phyloP scores from a whole-genome alignment of 2,329 filamentous ascomycete genomes.

The Dothideomycetes sp. region DNA sequence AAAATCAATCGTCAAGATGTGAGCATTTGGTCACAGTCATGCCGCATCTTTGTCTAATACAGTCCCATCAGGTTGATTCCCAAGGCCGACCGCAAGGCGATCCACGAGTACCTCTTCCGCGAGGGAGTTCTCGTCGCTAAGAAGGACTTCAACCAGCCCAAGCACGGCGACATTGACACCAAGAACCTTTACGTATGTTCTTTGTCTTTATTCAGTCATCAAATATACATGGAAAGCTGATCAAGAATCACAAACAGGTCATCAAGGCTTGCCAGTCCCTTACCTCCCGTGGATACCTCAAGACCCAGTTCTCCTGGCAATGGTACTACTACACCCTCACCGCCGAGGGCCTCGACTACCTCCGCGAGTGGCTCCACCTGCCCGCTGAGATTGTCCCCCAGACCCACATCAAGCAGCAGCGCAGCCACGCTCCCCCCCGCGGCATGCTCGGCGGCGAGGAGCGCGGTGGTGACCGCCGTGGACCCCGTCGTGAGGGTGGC shows the following conservation, averaged over 20 bases:
- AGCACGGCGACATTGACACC: slow-evolving; percentile 97
- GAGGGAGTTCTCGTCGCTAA: slow-evolving; percentile 84
- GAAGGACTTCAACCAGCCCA: slow-evolving; percentile 98
- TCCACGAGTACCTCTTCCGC: slow-evolving; percentile 97
- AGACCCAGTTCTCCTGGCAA: slow-evolving; percentile 99
- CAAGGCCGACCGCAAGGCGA: slow-evolving; percentile 99
- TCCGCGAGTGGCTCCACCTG: slow-evolving; percentile 99
- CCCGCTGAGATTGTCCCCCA: slow-evolving; percentile 98
- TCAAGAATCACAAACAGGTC: slow-evolving; percentile 47
- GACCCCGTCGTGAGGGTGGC: slow-evolving; percentile 68
- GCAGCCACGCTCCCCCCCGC: slow-evolving; percentile 93
- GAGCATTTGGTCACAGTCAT: background rate
- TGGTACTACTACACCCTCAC: slow-evolving; percentile 99
- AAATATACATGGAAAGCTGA: too few relatives aligned
- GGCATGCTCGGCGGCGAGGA: slow-evolving; percentile 92
- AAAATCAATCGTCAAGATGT: slow-evolving; percentile 33
- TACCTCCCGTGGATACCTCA: slow-evolving; percentile 95
- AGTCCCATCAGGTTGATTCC: slow-evolving; percentile 71
- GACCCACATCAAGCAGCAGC: slow-evolving; percentile 99
- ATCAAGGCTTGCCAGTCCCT: slow-evolving; percentile 99
- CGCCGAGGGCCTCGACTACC: slow-evolving; percentile 98
- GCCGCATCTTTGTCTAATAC: slow-evolving; percentile 5
- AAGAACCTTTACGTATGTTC: slow-evolving; percentile 58
- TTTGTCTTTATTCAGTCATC: slow-evolving; percentile 2
- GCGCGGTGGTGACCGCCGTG: slow-evolving; percentile 74